Conservation (phyloP, 1,284 basidiomycete species). For the Amylostereum areolatum region DNA sequence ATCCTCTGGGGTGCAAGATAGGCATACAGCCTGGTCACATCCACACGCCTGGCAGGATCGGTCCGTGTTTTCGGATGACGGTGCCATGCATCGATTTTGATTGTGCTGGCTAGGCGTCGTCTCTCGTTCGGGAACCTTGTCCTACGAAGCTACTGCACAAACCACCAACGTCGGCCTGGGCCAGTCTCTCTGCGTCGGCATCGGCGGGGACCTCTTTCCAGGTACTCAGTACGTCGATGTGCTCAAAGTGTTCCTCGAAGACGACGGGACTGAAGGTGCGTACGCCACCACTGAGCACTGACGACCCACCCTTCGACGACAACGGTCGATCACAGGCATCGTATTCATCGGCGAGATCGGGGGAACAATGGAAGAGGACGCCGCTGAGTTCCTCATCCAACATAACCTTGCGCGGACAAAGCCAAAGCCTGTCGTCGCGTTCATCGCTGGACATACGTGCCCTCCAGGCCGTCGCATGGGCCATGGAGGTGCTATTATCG, state of each 20-base stretch:
- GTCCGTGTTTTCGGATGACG: conserved; percentile 32
- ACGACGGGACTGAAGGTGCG: conserved; percentile 84
- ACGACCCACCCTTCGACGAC: too few species aligned
- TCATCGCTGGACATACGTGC: conserved; percentile 96
- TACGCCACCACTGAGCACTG: not conserved
- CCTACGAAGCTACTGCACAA: conserved; percentile 90
- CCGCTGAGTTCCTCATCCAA: conserved; percentile 92
- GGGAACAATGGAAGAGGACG: conserved; percentile 99
- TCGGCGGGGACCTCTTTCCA: conserved; percentile 99
- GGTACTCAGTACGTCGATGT: conserved; percentile 95
- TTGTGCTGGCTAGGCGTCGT: conserved; percentile 70
- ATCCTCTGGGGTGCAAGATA: conserved; percentile 97
- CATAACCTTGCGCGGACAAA: conserved; percentile 87
- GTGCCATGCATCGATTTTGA: conserved; percentile 1
- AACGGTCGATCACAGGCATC: conserved; percentile 51
- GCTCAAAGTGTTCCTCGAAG: conserved; percentile 93
- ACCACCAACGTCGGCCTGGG: conserved; percentile 96
- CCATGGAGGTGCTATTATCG: conserved; percentile 96
- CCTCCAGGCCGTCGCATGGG: conserved; percentile 99
- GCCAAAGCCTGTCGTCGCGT: conserved; percentile 96
- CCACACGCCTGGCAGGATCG: conserved; percentile 91
- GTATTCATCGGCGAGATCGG: conserved; percentile 99
- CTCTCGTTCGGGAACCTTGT: conserved; percentile 92
- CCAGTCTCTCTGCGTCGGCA: conserved; percentile 95
- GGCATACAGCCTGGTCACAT: conserved; percentile 99